Conservation (phyloP, 129 eudicot species). For the Tanacetum coccineum region DNA sequence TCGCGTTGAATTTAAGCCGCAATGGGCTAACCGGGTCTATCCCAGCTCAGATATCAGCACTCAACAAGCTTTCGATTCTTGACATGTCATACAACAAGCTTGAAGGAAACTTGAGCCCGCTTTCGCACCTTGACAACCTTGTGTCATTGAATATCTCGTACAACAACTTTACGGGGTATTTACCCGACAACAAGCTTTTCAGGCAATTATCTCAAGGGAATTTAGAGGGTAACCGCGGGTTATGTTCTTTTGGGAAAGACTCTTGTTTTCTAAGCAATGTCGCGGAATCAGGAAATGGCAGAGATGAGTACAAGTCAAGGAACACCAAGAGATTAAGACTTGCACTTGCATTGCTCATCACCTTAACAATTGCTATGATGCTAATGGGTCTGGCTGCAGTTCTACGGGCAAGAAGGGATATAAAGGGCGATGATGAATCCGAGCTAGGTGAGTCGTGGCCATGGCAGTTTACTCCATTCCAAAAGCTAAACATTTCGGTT, state of each 20-base stretch:
- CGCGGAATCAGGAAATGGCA: slow-evolving; percentile 24
- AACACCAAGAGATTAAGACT: slow-evolving; percentile 45
- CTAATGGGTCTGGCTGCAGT: slow-evolving; percentile 68
- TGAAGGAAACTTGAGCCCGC: slow-evolving; percentile 50
- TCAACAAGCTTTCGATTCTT: slow-evolving; percentile 61
- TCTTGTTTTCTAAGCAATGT: slow-evolving; percentile 49
- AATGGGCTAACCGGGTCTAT: slow-evolving; percentile 55
- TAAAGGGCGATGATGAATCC: slow-evolving; percentile 56
- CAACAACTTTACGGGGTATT: slow-evolving; percentile 63
- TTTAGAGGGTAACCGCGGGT: slow-evolving; percentile 55
- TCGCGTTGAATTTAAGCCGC: slow-evolving; percentile 54
- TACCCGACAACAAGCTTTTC: slow-evolving; percentile 71
- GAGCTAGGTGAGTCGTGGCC: slow-evolving; percentile 80
- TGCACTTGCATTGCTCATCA: slow-evolving; percentile 56
- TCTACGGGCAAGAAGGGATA: slow-evolving; percentile 42
- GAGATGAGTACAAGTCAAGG: slow-evolving; percentile 25
- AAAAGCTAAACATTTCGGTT: slow-evolving; percentile 67
- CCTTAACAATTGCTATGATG: slow-evolving; percentile 66
- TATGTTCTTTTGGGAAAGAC: slow-evolving; percentile 52
- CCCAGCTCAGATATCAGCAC: slow-evolving; percentile 53
- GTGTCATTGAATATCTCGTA: slow-evolving; percentile 61
- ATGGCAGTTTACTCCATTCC: slow-evolving; percentile 92
- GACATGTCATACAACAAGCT: slow-evolving; percentile 67
- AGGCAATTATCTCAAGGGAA: slow-evolving; percentile 48
- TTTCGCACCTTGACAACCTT: slow-evolving; percentile 53